Base-by-base conservation (phyloP, 768 basidiomycete species). In the Cystobasidium ongulense region DNA sequence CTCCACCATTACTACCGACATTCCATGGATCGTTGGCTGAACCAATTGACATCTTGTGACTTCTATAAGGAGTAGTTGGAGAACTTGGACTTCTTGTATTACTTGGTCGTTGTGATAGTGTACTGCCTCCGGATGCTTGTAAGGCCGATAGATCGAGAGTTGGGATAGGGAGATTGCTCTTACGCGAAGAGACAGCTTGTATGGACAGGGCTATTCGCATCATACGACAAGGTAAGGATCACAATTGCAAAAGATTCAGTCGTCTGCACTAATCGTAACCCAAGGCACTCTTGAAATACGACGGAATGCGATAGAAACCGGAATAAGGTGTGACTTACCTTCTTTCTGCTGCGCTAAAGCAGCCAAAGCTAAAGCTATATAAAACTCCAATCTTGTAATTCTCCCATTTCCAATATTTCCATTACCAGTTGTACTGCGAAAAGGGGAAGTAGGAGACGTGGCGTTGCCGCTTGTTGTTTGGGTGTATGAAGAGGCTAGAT, bases 341-440 rank as follows among this genome's bases (percentile, higher is more conserved):
- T 67, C 41, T 31, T 67, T 67, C 43, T 67, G 65, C 65, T 67
- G 65, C 1, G 46, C 65, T 29, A 67, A 25, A 29, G 65, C 65
- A 27, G 65, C 65, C 15, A 67, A 52, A 2, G 29, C 65, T 29
- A 67, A 50, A 5, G 65, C 65, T 2, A 67, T 31, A 53, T 46
- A 67, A 50, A 29, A 67, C 27, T 67, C 65, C 27, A 31, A 17
- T 39, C 31, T 43, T n/a, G 43, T 17, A n/a, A 67, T 52, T 31
- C 43, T 43, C n/a, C 46, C 46, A 50, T 50, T 50, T 21, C 46
- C 46, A 50, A 41, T 41, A 41, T 7, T 41, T 8, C 39, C 39
- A 41, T 7, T 41, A 41, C 21, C 46, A 21, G 15, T 4, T 17
- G 15, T 50, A 21, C 46, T 50, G 15, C 27, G 11, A 35, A 15